Percentiles rank a stretch among this genome's conserved stretches.
Evolutionary conservation across 2,329 filamentous ascomycete species (phyloP).

Genomic region (Colletotrichum costaricense): DNA sequence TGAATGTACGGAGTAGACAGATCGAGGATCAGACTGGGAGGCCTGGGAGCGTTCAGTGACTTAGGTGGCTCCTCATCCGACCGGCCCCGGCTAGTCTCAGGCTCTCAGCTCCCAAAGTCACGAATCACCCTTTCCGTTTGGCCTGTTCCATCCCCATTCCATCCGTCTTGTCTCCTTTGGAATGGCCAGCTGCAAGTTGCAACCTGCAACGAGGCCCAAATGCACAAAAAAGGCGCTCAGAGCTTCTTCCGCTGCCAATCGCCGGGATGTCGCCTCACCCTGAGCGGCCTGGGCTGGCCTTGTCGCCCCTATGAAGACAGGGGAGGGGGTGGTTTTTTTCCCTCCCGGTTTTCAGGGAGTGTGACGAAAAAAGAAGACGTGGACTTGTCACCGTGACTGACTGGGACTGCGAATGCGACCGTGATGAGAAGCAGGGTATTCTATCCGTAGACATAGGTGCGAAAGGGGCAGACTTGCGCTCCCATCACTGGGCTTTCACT

Average conservation of each 20-base stretch:
- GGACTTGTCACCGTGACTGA: conserved; percentile 5
- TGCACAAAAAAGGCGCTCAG: conserved; percentile 19
- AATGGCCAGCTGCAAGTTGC: conserved; percentile 28
- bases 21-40: neutral
- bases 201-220: conserved; percentile 31
- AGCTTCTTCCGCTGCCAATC: conserved; percentile 24
- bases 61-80: neutral
- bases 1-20: neutral
- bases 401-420: conserved; percentile 14
- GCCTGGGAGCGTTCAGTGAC: neutral
- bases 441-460: neutral
- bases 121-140: conserved; percentile 6
- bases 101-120: neutral
- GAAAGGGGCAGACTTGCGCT: neutral
- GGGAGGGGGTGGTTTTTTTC: neutral
- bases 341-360: neutral
- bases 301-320: conserved; percentile 3
- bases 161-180: neutral
- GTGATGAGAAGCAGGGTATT: neutral
- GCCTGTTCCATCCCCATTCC: neutral
- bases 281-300: conserved; percentile 22
- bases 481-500: conserved; percentile 5
- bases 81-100: neutral
- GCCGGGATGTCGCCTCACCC: conserved; percentile 20
- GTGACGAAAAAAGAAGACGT: neutral